Evolutionary conservation across 768 basidiomycete species (phyloP).

Genomic region (Collybia sp.): DNA sequence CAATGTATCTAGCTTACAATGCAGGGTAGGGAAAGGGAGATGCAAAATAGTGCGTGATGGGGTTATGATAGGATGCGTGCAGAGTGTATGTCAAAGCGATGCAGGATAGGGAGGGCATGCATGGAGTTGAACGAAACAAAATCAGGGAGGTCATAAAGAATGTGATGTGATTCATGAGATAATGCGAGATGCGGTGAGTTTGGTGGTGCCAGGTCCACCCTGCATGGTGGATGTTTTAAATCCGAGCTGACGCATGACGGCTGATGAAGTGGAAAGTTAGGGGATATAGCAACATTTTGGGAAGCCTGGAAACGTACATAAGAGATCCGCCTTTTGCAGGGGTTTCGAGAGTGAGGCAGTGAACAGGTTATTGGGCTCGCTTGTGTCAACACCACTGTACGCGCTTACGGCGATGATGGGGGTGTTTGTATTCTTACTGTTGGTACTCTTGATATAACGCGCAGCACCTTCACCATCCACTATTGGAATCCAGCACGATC

Average conservation of each 20-base stretch:
- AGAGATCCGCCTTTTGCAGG: slow-evolving; percentile 80
- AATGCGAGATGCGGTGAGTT: slow-evolving; percentile 41
- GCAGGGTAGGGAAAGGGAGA: slow-evolving; percentile 26
- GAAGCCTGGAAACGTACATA: slow-evolving; percentile 35
- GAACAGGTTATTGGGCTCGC: slow-evolving; percentile 65
- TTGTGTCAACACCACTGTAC: slow-evolving; percentile 68
- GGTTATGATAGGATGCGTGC: slow-evolving; percentile 27
- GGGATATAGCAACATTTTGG: slow-evolving; percentile 2
- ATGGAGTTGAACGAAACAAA: slow-evolving; percentile 17
- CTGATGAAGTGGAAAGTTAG: slow-evolving; percentile 15
- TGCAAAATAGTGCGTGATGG: slow-evolving; percentile 28
- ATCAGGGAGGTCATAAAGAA: slow-evolving; percentile 20
- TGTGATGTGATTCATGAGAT: slow-evolving; percentile 28
- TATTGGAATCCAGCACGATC: slow-evolving; percentile 14
- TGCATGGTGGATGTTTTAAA: slow-evolving; percentile 83
- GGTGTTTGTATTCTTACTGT: slow-evolving; percentile 89
- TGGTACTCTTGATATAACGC: slow-evolving; percentile 94
- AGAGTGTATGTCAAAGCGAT: slow-evolving; percentile 31
- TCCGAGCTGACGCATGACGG: slow-evolving; percentile 79
- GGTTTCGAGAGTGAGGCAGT: slow-evolving; percentile 85
- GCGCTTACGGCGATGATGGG: slow-evolving; percentile 93
- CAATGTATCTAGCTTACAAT: slow-evolving; percentile 46
- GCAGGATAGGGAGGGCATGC: slow-evolving; percentile 24
- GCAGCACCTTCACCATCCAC: slow-evolving; percentile 97
- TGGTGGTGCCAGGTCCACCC: slow-evolving; percentile 44